Conservation (phyloP, 75 land plant genomes). For the Sequoiadendron giganteum region DNA sequence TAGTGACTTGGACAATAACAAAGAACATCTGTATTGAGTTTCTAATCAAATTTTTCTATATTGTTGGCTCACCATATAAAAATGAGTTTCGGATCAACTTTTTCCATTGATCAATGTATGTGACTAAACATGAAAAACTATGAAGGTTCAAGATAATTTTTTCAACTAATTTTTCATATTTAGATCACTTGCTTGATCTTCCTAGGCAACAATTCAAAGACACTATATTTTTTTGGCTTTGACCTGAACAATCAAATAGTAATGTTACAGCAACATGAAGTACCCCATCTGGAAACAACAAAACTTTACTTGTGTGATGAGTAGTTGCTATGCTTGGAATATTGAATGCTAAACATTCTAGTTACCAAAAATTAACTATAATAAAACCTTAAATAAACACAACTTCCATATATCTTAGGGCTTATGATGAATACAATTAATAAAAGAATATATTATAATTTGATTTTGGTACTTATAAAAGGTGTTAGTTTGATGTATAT, state of each 20-base stretch:
- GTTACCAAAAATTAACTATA: neutral
- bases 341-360: neutral
- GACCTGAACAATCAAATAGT: neutral
- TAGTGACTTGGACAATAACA: neutral
- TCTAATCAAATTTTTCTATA: neutral
- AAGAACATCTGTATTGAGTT: neutral
- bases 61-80: too few relatives aligned
- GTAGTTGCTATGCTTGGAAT: neutral
- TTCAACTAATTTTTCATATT: neutral
- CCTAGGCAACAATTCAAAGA: neutral
- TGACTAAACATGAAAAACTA: neutral
- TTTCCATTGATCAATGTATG: neutral
- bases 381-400: too few relatives aligned
- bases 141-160: neutral
- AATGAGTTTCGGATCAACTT: neutral
- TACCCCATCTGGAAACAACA: neutral
- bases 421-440: too few relatives aligned
- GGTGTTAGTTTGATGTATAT: too few relatives aligned
- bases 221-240: neutral
- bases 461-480: too few relatives aligned
- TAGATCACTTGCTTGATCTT: neutral
- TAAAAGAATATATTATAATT: too few relatives aligned
- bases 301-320: neutral
- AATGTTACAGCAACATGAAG: neutral
- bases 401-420: too few relatives aligned